These are phyloP conservation scores for Aphanomyces euteiches DNA, from an alignment of 352 stramenopile species.

Conservation along the genomic window DNA sequence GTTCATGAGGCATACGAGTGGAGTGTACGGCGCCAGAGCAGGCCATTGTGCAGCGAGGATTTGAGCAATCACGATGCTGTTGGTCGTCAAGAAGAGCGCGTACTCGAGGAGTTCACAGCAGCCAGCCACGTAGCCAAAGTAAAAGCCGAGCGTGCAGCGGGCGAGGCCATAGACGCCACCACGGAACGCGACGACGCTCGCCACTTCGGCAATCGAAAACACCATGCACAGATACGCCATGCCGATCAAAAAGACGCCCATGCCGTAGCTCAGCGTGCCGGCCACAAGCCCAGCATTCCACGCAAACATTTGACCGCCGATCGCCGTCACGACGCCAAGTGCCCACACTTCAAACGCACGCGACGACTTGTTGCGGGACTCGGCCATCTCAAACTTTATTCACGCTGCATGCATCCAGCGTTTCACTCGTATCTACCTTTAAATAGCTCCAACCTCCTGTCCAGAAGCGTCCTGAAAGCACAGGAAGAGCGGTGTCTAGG, in stretches of 20 bases:
- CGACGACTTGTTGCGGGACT: too few species aligned
- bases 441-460: too few species aligned
- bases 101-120: conserved; percentile 27
- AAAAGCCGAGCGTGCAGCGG: conserved; percentile 27
- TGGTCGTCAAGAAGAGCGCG: conserved; percentile 14
- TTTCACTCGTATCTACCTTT: too few species aligned
- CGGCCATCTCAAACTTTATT: too few species aligned
- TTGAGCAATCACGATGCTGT: conserved; percentile 3
- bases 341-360: conserved; percentile 17
- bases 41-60: conserved; percentile 35
- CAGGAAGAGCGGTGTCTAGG: too few species aligned
- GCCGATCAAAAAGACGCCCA: conserved; percentile 42
- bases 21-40: conserved; percentile 24
- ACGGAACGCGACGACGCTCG: conserved; percentile 23
- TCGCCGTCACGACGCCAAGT: conserved; percentile 23
- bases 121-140: conserved; percentile 21
- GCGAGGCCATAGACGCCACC: conserved; percentile 26
- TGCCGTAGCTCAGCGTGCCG: conserved; percentile 45
- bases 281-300: conserved; percentile 29
- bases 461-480: too few species aligned
- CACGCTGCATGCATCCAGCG: too few species aligned
- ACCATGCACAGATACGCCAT: conserved; percentile 41
- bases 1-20: conserved; percentile 32
- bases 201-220: conserved; percentile 22
- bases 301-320: conserved; percentile 18